Evolutionary conservation across 208 protist genomes (phyloP).

Genomic region (Leishmania gerbilli): DNA sequence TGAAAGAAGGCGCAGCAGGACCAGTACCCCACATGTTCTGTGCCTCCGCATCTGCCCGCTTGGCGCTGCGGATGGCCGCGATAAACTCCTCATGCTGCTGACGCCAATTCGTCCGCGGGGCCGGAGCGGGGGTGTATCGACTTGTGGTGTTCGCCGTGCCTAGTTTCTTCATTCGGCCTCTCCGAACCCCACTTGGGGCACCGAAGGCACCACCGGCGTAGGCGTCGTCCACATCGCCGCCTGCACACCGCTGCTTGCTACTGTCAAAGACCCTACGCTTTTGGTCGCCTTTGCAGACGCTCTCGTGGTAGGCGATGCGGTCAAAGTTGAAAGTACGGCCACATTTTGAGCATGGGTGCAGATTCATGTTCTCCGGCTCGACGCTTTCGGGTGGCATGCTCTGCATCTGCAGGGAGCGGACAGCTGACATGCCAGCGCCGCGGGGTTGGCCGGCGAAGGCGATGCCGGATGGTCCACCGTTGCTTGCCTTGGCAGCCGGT

Average conservation of each 20-base stretch:
- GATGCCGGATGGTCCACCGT: not conserved
- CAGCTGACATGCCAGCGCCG: constrained; percentile 52
- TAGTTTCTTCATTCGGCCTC: constrained; percentile 20
- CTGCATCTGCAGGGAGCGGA: constrained; percentile 38
- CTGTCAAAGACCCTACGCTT: constrained; percentile 84
- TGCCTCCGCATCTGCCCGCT: constrained; percentile 27
- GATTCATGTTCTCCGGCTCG: constrained; percentile 44
- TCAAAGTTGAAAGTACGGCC: constrained; percentile 88
- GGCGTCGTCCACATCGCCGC: constrained; percentile 32
- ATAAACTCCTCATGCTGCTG: constrained; percentile 92
- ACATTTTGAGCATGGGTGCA: constrained; percentile 88
- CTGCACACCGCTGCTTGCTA: constrained; percentile 64
- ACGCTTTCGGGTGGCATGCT: constrained; percentile 19
- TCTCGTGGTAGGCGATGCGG: constrained; percentile 91
- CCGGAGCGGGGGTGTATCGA: constrained; percentile 29
- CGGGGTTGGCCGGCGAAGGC: constrained; percentile 32
- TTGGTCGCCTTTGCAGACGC: constrained; percentile 78
- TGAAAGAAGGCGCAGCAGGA: not conserved
- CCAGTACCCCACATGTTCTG: constrained; percentile 60
- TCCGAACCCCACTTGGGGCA: constrained; percentile 11
- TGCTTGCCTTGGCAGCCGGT: constrained; percentile 4
- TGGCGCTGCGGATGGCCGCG: constrained; percentile 66
- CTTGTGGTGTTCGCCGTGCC: constrained; percentile 25
- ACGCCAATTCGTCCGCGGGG: constrained; percentile 75
- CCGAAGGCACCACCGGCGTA: constrained; percentile 31